Evolutionary conservation across 106 monocot genomes (phyloP).

Genomic region (Vanilla planifolia): DNA sequence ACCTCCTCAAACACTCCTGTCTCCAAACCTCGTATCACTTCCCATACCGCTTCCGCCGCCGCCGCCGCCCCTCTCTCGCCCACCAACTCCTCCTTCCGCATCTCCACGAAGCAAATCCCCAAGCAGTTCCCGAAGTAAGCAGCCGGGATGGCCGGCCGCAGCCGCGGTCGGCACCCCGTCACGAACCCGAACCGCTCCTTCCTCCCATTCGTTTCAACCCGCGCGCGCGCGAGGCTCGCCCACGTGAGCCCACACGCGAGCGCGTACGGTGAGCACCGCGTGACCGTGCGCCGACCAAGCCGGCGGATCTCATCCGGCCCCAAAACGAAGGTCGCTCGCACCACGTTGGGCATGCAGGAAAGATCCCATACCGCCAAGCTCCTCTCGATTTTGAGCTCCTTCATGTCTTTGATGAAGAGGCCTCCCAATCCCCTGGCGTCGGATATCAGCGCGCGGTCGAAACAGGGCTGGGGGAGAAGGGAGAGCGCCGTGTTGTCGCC

Average conservation of each 20-base stretch:
- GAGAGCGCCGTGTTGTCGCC: neutral
- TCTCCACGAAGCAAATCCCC: slow-evolving; percentile 16
- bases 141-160: slow-evolving; percentile 12
- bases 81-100: slow-evolving; percentile 6
- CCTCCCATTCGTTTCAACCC: neutral
- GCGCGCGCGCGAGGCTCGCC: slow-evolving; percentile 16
- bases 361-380: slow-evolving; percentile 6
- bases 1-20: slow-evolving; percentile 9
- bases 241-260: slow-evolving; percentile 20
- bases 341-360: neutral
- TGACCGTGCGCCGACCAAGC: neutral
- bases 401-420: slow-evolving; percentile 9
- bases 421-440: slow-evolving; percentile 11
- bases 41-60: slow-evolving; percentile 14
- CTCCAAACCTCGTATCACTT: slow-evolving; percentile 20
- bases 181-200: slow-evolving; percentile 18
- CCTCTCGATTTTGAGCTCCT: neutral
- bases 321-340: slow-evolving; percentile 12
- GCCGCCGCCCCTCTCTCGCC: slow-evolving; percentile 2
- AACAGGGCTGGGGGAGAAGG: slow-evolving; percentile 1
- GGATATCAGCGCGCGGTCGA: slow-evolving; percentile 3
- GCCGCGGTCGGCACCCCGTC: slow-evolving; percentile 21
- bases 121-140: slow-evolving; percentile 46
- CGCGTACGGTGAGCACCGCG: slow-evolving; percentile 19
- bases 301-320: neutral